phyloP scores from a whole-genome alignment of 495 filamentous ascomycete species.

The Talaromyces ruber region DNA sequence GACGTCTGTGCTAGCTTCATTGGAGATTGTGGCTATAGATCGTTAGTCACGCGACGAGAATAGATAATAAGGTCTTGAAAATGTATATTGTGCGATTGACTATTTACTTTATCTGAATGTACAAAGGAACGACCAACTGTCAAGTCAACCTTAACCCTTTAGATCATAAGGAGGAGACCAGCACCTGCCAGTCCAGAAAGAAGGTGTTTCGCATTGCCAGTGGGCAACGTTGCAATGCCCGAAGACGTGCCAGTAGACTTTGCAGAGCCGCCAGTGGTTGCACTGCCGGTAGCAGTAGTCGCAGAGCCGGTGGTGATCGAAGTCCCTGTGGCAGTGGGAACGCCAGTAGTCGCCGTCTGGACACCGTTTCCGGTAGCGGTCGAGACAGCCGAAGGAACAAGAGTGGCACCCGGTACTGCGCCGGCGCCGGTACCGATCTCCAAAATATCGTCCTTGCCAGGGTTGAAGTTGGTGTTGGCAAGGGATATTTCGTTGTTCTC shows the following conservation, averaged over 20 bases:
- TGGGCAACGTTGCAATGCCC: slow-evolving; percentile 9
- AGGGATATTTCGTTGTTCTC: slow-evolving; percentile 70
- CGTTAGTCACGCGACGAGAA: background rate
- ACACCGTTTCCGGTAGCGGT: slow-evolving; percentile 13
- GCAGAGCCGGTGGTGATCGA: slow-evolving; percentile 4
- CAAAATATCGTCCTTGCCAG: slow-evolving; percentile 48
- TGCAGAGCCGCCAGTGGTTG: background rate
- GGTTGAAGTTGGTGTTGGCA: slow-evolving; percentile 70
- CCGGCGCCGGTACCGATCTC: slow-evolving; percentile 59
- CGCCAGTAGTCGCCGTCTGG: background rate
- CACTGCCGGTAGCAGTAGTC: background rate
- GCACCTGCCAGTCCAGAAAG: slow-evolving; percentile 16
- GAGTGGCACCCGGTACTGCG: slow-evolving; percentile 59
- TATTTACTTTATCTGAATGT: background rate
- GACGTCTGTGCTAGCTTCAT: background rate
- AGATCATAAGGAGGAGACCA: slow-evolving; percentile 14
- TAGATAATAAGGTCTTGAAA: background rate
- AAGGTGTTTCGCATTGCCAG: slow-evolving; percentile 12
- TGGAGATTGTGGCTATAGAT: background rate
- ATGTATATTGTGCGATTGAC: background rate
- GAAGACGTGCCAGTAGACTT: background rate
- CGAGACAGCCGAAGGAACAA: slow-evolving; percentile 50
- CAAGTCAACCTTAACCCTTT: background rate
- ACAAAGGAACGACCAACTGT: background rate
- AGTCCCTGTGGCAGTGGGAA: slow-evolving; percentile 9